Base-by-base conservation (phyloP, 495 filamentous ascomycete species). In the Xylaria palmicola region DNA sequence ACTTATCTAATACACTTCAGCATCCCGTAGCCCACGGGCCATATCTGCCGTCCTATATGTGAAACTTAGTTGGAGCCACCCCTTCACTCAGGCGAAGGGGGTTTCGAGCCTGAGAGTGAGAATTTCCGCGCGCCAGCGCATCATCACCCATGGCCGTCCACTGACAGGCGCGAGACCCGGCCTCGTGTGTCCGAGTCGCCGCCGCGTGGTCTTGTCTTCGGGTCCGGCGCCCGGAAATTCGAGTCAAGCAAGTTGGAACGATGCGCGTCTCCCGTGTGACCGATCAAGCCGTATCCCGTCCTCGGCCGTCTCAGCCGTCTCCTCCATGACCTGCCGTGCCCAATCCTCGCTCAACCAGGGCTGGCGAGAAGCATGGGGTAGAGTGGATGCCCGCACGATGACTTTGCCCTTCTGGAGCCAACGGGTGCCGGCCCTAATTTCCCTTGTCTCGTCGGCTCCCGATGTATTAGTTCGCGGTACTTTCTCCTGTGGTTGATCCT, bases 311-410 rank as follows among this genome's bases (percentile, higher is more conserved):
- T 10, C 9, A 19, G 17, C 32, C 9, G 50, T 39, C n/a, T 53
- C 50, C 8, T 52, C 29, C 49, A 52, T 15, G 13, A 52, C 13
- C 49, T 52, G 27, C 32, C n/a, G 49, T 36, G 49, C 49, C 49
- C 29, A 52, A n/a, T 36, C 49, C 13, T 20, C 49, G 29, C 36
- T 8, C 19, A 29, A 32, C 49, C 29, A 52, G 13, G 49, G 29
- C 22, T 52, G 49, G 49, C 49, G 32, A 7, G 49, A 32, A 3
- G n/a, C 8, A 5, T 20, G 29, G 3, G 49, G 49, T 10, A 52
- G 17, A 37, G 49, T 36, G 32, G 49, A 52, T 52, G 49, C 27
- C n/a, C 49, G 27, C 8, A 17, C 19, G 17, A 52, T 37, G 1
- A 4, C 27, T 52, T 52, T 37, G 15, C n/a, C 49, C 4, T n/a